Evolutionary conservation across 495 filamentous ascomycete species (phyloP).

Genomic region (Penicillium pulvis): DNA sequence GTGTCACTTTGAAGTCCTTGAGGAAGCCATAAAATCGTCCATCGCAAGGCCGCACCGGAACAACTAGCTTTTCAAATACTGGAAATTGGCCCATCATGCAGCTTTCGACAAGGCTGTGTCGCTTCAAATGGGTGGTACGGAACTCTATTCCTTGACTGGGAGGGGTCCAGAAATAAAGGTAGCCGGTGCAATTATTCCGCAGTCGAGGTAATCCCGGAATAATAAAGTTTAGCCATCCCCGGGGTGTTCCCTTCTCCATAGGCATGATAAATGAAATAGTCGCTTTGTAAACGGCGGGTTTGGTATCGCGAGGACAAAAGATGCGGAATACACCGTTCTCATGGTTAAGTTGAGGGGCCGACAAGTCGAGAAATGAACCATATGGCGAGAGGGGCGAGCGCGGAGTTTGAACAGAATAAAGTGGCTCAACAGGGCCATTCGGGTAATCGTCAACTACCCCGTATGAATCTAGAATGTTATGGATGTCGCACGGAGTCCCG

Average conservation of each 20-base stretch:
- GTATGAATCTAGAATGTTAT: background rate
- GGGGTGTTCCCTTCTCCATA: slow-evolving; percentile 21
- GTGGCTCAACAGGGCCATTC: background rate
- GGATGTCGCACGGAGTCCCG: slow-evolving; percentile 18
- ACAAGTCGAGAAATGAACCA: background rate
- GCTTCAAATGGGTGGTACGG: slow-evolving; percentile 32
- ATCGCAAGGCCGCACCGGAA: slow-evolving; percentile 34
- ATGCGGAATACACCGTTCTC: slow-evolving; percentile 27
- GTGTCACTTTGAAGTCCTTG: slow-evolving; percentile 35
- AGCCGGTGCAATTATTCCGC: slow-evolving; percentile 24
- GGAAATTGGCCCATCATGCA: slow-evolving; percentile 40
- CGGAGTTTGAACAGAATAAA: background rate
- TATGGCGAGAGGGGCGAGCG: background rate
- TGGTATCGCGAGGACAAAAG: slow-evolving; percentile 13
- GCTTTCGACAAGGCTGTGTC: slow-evolving; percentile 30
- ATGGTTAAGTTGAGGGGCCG: slow-evolving; percentile 24
- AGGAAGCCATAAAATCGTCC: slow-evolving; percentile 32
- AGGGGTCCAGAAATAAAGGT: slow-evolving; percentile 36
- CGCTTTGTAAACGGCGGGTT: slow-evolving; percentile 26
- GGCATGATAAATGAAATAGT: slow-evolving; percentile 20
- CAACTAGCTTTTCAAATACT: slow-evolving; percentile 24
- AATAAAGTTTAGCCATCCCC: slow-evolving; percentile 34
- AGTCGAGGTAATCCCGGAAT: slow-evolving; percentile 37
- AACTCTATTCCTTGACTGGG: slow-evolving; percentile 34
- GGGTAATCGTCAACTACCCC: background rate